phyloP scores from a whole-genome alignment of 345 rosid species.

The Xanthoceras sorbifolium region DNA sequence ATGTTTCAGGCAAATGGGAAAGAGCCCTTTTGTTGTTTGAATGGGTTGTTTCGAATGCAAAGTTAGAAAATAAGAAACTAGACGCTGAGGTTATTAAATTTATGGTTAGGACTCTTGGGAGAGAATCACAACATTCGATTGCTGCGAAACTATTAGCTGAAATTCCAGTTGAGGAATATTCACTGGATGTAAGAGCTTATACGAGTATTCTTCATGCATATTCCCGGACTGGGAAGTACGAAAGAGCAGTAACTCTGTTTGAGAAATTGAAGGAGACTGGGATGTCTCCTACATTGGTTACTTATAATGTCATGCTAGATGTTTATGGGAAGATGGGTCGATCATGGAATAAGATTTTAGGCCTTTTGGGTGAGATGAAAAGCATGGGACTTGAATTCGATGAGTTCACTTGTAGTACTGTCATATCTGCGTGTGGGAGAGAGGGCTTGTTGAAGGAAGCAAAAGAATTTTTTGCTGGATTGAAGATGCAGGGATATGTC shows the following conservation, averaged over 20 bases:
- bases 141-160: conserved; percentile 72
- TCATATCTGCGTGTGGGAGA: conserved; percentile 84
- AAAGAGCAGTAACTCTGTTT: conserved; percentile 58
- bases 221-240: conserved; percentile 63
- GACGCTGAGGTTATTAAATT: conserved; percentile 60
- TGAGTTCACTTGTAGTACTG: conserved; percentile 92
- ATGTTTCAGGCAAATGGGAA: conserved; percentile 67
- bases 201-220: conserved; percentile 71
- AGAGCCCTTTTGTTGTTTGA: conserved; percentile 70
- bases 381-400: conserved; percentile 59
- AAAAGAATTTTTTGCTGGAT: conserved; percentile 61
- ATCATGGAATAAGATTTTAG: conserved; percentile 67
- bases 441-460: conserved; percentile 82
- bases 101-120: conserved; percentile 70
- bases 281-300: conserved; percentile 72
- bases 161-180: conserved; percentile 58
- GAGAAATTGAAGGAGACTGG: conserved; percentile 72
- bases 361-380: conserved; percentile 70
- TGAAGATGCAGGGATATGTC: conserved; percentile 67
- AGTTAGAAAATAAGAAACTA: conserved; percentile 35
- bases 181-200: conserved; percentile 71
- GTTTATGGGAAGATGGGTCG: conserved; percentile 89
- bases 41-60: conserved; percentile 51
- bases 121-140: conserved; percentile 68
- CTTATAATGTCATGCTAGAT: conserved; percentile 89